Conservation (phyloP, 208 protist species). For the Porcisia deanei region DNA sequence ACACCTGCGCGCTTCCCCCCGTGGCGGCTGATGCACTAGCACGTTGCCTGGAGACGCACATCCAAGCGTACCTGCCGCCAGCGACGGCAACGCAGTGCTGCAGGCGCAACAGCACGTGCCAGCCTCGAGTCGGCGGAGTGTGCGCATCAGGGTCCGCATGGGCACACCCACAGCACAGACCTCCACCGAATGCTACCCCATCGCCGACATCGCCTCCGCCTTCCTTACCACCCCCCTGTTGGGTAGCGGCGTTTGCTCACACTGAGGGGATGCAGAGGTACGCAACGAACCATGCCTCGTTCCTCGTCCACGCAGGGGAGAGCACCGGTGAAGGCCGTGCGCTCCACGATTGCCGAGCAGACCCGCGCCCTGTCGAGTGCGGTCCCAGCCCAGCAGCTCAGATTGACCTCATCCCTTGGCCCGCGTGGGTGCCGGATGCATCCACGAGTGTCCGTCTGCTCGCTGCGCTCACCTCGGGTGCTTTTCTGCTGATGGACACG, state of each 20-base stretch:
- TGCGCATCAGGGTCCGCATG: background rate
- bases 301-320: constrained; percentile 1
- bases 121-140: background rate
- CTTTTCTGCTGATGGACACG: constrained; percentile 30
- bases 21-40: background rate
- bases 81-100: background rate
- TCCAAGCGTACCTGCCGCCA: background rate
- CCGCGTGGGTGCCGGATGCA: constrained; percentile 33
- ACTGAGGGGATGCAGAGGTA: constrained; percentile 16
- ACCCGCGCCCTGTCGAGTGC: background rate
- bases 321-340: background rate
- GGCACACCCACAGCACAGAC: background rate
- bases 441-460: constrained; percentile 21
- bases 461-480: constrained; percentile 26
- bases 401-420: constrained; percentile 25
- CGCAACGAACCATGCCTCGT: constrained; percentile 10
- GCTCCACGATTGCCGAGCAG: background rate
- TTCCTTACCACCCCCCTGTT: constrained; percentile 26
- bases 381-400: background rate
- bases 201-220: background rate
- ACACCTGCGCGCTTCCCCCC: constrained; percentile 7
- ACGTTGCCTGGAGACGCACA: constrained; percentile 11
- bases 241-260: constrained; percentile 37
- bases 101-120: background rate
- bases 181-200: background rate